Percentiles rank a stretch among this genome's conserved stretches.
Evolutionary conservation across 2,329 filamentous ascomycete genomes (phyloP).

Genomic region (Myrmaecium sp.): DNA sequence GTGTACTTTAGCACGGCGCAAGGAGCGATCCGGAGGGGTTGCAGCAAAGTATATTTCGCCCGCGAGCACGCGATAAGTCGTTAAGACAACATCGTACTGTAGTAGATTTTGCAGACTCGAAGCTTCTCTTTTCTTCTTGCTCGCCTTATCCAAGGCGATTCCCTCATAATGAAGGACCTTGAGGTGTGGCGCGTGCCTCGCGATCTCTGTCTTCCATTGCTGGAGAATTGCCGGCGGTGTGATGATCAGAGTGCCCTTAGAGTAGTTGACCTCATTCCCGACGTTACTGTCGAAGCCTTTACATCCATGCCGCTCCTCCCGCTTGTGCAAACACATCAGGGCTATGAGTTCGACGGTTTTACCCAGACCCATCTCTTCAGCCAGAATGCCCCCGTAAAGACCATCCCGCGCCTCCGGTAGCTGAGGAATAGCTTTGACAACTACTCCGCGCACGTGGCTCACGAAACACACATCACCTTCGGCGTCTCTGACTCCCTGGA

Average conservation of each 20-base stretch:
- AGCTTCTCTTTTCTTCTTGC: constrained; percentile 16
- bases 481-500: constrained; percentile 27
- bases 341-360: constrained; percentile 65
- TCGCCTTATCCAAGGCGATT: constrained; percentile 15
- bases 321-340: constrained; percentile 45
- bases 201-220: constrained; percentile 46
- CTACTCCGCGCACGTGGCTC: constrained; percentile 46
- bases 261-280: constrained; percentile 29
- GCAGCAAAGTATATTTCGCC: constrained; percentile 64
- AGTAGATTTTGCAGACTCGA: constrained; percentile 30
- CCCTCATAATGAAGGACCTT: constrained; percentile 41
- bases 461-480: constrained; percentile 33
- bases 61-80: constrained; percentile 53
- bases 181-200: constrained; percentile 37
- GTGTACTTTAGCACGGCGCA: constrained; percentile 47
- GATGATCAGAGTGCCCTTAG: constrained; percentile 44
- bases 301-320: constrained; percentile 4
- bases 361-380: constrained; percentile 71
- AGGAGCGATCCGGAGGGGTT: constrained; percentile 51
- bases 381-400: constrained; percentile 45
- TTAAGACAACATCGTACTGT: constrained; percentile 41
- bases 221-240: constrained; percentile 43
- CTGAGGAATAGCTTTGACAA: constrained; percentile 31
- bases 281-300: constrained; percentile 23
- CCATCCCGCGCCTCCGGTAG: constrained; percentile 27